Conservation (phyloP, 2,329 filamentous ascomycete genomes). For the Decorospora gaudefroyi region DNA sequence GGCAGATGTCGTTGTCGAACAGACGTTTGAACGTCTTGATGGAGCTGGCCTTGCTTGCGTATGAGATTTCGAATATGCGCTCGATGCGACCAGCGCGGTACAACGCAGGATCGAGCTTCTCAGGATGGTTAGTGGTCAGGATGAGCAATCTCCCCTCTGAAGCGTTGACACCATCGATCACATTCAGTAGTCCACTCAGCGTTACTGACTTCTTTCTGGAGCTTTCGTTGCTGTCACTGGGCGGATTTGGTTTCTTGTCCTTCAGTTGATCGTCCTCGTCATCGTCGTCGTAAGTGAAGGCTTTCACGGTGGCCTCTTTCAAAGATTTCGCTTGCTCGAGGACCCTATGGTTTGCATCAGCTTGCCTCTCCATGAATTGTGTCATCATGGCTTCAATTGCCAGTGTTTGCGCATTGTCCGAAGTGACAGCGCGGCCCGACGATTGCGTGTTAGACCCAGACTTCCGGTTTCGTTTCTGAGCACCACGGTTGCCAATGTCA, state of each 20-base stretch:
- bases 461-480: conserved; percentile 19
- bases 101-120: conserved; percentile 71
- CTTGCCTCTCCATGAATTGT: not conserved
- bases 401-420: not conserved
- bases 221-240: not conserved
- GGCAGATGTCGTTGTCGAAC: conserved; percentile 4
- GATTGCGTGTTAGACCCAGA: not conserved
- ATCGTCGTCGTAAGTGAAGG: not conserved
- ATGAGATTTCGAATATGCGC: conserved; percentile 72
- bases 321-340: conserved; percentile 2
- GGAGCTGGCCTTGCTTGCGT: conserved; percentile 13
- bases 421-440: not conserved
- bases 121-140: conserved; percentile 78
- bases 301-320: not conserved
- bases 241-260: not conserved
- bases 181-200: conserved; percentile 76
- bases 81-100: conserved; percentile 73
- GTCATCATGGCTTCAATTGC: not conserved
- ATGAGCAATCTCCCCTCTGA: conserved; percentile 76
- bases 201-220: conserved; percentile 36
- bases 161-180: conserved; percentile 76
- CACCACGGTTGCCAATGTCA: conserved; percentile 22
- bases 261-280: conserved; percentile 11
- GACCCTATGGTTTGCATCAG: not conserved
- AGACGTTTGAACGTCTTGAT: conserved; percentile 14